Percentiles rank a stretch among this genome's conserved stretches.
These are phyloP conservation scores for Fistulina hepatica DNA, from an alignment of 1,284 basidiomycete species.

Conservation along the genomic window DNA sequence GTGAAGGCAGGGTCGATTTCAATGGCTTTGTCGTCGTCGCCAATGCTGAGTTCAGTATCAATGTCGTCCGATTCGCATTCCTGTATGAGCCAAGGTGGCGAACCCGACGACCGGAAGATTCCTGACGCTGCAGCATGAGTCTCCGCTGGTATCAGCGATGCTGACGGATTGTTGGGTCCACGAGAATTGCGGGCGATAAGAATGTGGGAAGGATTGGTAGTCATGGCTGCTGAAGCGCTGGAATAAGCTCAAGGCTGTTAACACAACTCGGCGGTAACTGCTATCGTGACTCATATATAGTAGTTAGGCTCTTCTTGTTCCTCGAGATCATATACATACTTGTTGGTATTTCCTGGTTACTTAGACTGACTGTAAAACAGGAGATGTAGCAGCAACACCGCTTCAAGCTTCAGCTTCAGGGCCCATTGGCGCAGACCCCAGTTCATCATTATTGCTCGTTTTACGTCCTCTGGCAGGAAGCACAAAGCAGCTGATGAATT, in stretches of 20 bases:
- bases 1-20: conserved; percentile 68
- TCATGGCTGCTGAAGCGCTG: conserved; percentile 26
- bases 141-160: conserved; percentile 70
- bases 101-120: conserved; percentile 66
- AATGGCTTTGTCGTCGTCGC: conserved; percentile 56
- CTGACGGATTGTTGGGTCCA: conserved; percentile 59
- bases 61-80: conserved; percentile 61
- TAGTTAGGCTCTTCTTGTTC: too few species aligned
- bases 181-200: conserved; percentile 76
- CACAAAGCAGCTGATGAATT: too few species aligned
- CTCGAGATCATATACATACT: too few species aligned
- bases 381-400: neutral
- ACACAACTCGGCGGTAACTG: too few species aligned
- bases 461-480: too few species aligned
- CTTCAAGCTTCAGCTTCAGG: too few species aligned
- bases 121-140: conserved; percentile 76
- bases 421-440: too few species aligned
- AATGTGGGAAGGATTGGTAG: conserved; percentile 71
- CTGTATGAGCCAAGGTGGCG: conserved; percentile 64
- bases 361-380: neutral
- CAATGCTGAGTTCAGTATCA: conserved; percentile 53
- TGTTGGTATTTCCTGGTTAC: too few species aligned
- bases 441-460: too few species aligned
- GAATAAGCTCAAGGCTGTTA: too few species aligned
- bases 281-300: too few species aligned